Conservation (phyloP, 2,329 filamentous ascomycete species). For the Pseudogymnoascus sp. region DNA sequence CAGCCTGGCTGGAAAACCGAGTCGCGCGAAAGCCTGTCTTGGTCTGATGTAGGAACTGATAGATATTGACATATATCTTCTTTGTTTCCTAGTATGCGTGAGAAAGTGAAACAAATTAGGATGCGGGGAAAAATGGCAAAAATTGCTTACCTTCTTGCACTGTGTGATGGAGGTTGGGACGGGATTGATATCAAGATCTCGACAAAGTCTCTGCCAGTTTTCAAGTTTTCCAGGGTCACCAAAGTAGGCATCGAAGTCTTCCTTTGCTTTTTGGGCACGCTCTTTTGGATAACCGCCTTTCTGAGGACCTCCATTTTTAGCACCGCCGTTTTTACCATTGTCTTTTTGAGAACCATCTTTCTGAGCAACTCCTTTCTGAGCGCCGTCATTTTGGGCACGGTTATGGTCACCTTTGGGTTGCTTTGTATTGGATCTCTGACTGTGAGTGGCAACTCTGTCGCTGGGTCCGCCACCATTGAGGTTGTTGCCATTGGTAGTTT, state of each 20-base stretch:
- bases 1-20: background rate
- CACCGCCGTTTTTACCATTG: background rate
- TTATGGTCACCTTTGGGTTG: background rate
- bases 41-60: constrained; percentile 36
- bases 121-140: background rate
- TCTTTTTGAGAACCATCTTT: background rate
- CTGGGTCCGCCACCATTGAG: background rate
- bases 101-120: background rate
- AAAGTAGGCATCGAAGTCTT: constrained; percentile 19
- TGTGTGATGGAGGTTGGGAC: constrained; percentile 35
- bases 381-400: background rate
- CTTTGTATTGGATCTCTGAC: background rate
- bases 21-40: constrained; percentile 13
- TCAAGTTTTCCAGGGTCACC: constrained; percentile 24
- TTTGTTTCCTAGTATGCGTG: constrained; percentile 31
- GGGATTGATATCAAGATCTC: constrained; percentile 33
- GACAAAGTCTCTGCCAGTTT: constrained; percentile 38
- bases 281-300: background rate
- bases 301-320: background rate
- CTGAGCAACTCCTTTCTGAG: background rate
- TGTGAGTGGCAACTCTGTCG: background rate
- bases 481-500: background rate
- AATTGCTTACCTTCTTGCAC: constrained; percentile 34
- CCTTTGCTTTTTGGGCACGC: background rate
- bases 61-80: constrained; percentile 40